Conservation (phyloP, 2,329 filamentous ascomycete genomes). For the Fusarium nanum region DNA sequence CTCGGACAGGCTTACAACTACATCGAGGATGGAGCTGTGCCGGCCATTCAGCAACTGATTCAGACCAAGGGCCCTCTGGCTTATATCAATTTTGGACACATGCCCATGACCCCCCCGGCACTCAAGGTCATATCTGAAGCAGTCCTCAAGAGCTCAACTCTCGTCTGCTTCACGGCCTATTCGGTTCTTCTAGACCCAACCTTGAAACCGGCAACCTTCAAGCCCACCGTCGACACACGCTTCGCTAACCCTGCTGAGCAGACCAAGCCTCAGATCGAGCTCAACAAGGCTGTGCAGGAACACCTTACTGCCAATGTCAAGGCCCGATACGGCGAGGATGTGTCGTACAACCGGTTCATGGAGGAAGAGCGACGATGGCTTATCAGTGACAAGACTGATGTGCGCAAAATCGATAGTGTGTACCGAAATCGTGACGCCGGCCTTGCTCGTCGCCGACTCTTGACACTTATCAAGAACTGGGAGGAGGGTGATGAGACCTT, state of each 20-base stretch:
- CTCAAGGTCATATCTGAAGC: conserved; percentile 47
- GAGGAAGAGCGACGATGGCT: conserved; percentile 56
- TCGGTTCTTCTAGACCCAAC: conserved; percentile 52
- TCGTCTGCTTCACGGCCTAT: conserved; percentile 54
- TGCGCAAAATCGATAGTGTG: conserved; percentile 58
- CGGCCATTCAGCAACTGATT: conserved; percentile 52
- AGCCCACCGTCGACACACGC: conserved; percentile 45
- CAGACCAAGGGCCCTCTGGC: conserved; percentile 48
- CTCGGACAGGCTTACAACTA: conserved; percentile 61
- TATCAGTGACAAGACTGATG: conserved; percentile 53
- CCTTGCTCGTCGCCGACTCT: conserved; percentile 50
- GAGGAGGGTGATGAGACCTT: conserved; percentile 55
- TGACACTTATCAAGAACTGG: conserved; percentile 55
- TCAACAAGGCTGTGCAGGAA: conserved; percentile 47
- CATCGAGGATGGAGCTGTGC: conserved; percentile 54
- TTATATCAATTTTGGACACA: conserved; percentile 58
- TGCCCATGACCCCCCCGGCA: conserved; percentile 47
- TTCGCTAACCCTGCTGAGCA: conserved; percentile 43
- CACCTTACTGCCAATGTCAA: conserved; percentile 50
- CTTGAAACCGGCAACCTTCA: conserved; percentile 43
- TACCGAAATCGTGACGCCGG: conserved; percentile 57
- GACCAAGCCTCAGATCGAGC: conserved; percentile 42
- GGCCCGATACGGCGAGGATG: conserved; percentile 47
- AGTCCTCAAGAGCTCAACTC: conserved; percentile 47
- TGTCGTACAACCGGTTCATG: conserved; percentile 49